A percentile compares a stretch with the other conserved stretches of the same genome.
phyloP scores from a whole-genome alignment of 2,329 filamentous ascomycete species.

The Fusarium poae region DNA sequence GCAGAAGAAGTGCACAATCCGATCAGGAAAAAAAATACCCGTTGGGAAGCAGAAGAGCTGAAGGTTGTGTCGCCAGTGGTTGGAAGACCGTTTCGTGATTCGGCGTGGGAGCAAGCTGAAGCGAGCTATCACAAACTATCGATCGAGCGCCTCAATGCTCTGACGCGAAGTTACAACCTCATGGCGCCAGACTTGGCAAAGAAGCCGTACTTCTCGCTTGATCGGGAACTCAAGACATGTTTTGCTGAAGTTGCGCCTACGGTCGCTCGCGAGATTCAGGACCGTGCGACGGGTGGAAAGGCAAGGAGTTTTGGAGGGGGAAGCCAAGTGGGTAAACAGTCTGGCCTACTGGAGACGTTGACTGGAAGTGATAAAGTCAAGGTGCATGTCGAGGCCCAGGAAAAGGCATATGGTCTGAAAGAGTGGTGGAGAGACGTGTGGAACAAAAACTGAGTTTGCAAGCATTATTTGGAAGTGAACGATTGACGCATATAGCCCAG shows the following conservation, averaged over 20 bases:
- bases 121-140: constrained; percentile 80
- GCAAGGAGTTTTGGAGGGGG: constrained; percentile 54
- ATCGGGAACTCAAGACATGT: constrained; percentile 83
- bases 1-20: constrained; percentile 79
- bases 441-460: constrained; percentile 47
- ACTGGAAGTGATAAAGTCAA: constrained; percentile 63
- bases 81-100: constrained; percentile 78
- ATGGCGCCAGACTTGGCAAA: constrained; percentile 93
- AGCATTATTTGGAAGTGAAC: not conserved
- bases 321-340: constrained; percentile 54
- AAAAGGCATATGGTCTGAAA: constrained; percentile 84
- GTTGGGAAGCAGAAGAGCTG: constrained; percentile 54
- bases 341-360: constrained; percentile 73
- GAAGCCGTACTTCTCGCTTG: constrained; percentile 89
- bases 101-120: constrained; percentile 80
- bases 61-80: constrained; percentile 54
- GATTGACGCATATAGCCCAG: not conserved
- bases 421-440: constrained; percentile 92
- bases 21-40: constrained; percentile 57
- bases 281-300: constrained; percentile 66
- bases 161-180: constrained; percentile 91
- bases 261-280: constrained; percentile 78
- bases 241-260: constrained; percentile 88
- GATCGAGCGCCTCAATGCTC: constrained; percentile 80
- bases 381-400: constrained; percentile 79